Evolutionary conservation across 306 rosid species (phyloP).

Genomic region (Vachellia collinsii): DNA sequence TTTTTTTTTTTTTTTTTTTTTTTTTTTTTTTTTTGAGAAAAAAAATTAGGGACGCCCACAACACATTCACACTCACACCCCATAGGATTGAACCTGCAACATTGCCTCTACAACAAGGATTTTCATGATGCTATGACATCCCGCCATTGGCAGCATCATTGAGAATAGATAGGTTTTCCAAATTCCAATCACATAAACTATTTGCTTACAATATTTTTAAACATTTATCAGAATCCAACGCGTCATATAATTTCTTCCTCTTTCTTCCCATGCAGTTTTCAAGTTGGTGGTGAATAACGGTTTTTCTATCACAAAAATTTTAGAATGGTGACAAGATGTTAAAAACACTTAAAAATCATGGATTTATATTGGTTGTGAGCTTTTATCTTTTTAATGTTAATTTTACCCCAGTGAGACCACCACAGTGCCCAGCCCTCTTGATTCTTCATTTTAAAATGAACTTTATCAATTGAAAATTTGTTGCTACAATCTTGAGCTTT

Average conservation of each 20-base stretch:
- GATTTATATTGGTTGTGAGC: slow-evolving; percentile 25
- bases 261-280: slow-evolving; percentile 9
- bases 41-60: not conserved
- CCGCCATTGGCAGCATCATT: not conserved
- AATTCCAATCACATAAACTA: slow-evolving; percentile 22
- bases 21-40: too few species aligned
- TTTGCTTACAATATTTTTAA: not conserved
- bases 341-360: slow-evolving; percentile 1
- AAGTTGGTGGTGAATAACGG: slow-evolving; percentile 26
- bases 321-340: slow-evolving; percentile 13
- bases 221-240: slow-evolving; percentile 13
- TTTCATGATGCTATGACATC: not conserved
- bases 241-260: slow-evolving; percentile 29
- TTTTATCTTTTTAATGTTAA: not conserved
- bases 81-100: not conserved
- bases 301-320: slow-evolving; percentile 11
- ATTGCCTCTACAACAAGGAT: not conserved
- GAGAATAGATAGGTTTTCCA: slow-evolving; percentile 14
- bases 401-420: not conserved
- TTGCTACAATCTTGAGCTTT: slow-evolving; percentile 21
- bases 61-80: not conserved
- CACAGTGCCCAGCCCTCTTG: slow-evolving; percentile 10
- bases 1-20: too few species aligned
- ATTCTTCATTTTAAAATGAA: slow-evolving; percentile 25
- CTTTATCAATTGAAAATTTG: not conserved